phyloP scores from a whole-genome alignment of 331 rosid species.

The Rhamnella rubrinervis region DNA sequence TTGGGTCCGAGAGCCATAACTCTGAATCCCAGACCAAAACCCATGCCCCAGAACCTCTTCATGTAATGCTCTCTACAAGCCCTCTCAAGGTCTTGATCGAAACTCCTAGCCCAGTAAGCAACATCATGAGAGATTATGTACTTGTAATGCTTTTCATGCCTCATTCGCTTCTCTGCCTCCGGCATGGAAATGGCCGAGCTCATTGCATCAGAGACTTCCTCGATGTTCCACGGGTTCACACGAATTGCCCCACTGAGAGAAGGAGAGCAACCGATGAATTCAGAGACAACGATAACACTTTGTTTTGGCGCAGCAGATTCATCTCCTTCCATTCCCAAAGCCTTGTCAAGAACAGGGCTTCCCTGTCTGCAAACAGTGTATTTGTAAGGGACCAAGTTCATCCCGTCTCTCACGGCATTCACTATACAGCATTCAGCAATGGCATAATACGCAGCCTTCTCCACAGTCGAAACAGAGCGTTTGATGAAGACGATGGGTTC shows the following conservation, averaged over 20 bases:
- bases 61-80: conserved; percentile 52
- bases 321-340: conserved; percentile 22
- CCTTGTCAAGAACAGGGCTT: conserved; percentile 45
- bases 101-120: conserved; percentile 65
- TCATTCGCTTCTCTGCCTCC: conserved; percentile 48
- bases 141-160: conserved; percentile 74
- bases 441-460: conserved; percentile 56
- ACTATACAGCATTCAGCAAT: conserved; percentile 63
- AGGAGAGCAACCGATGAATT: conserved; percentile 75
- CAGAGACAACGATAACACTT: conserved; percentile 65
- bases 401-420: conserved; percentile 74
- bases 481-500: conserved; percentile 45
- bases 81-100: conserved; percentile 70
- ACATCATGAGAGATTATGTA: conserved; percentile 75
- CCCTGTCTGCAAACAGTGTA: conserved; percentile 71
- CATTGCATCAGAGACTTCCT: conserved; percentile 59
- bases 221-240: conserved; percentile 73
- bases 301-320: conserved; percentile 20
- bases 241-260: conserved; percentile 71
- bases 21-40: conserved; percentile 54
- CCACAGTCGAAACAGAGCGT: conserved; percentile 39
- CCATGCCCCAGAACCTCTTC: conserved; percentile 58
- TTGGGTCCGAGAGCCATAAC: conserved; percentile 59
- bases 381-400: conserved; percentile 69
- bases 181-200: conserved; percentile 43